Evolutionary conservation across 805 yeast species (phyloP).

Genomic region (Brettanomyces bruxellensis): DNA sequence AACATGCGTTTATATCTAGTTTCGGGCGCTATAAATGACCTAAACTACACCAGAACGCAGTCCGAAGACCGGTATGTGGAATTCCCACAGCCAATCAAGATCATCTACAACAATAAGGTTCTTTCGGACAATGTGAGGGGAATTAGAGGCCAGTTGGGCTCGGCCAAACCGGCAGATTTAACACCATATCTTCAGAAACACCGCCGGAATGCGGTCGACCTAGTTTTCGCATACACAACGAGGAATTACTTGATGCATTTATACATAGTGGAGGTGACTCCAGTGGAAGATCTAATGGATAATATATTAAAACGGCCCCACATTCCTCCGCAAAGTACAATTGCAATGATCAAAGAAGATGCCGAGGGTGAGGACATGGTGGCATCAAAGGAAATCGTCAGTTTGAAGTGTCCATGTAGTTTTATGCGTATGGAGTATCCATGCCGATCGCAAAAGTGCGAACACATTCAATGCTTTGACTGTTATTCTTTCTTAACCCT

Average conservation of each 20-base stretch:
- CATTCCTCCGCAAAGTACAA: slow-evolving; percentile 38
- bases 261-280: slow-evolving; percentile 45
- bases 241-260: slow-evolving; percentile 42
- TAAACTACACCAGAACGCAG: slow-evolving; percentile 1
- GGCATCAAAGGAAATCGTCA: slow-evolving; percentile 48
- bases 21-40: slow-evolving; percentile 34
- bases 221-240: slow-evolving; percentile 51
- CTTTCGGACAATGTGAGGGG: slow-evolving; percentile 59
- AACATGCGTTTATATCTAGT: slow-evolving; percentile 39
- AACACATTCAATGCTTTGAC: slow-evolving; percentile 86
- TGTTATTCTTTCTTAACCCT: slow-evolving; percentile 62
- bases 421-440: slow-evolving; percentile 65
- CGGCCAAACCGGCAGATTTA: slow-evolving; percentile 75
- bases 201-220: slow-evolving; percentile 33
- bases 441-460: slow-evolving; percentile 58
- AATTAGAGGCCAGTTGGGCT: slow-evolving; percentile 64
- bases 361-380: slow-evolving; percentile 67
- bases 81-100: slow-evolving; percentile 67
- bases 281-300: slow-evolving; percentile 33
- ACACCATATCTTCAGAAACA: slow-evolving; percentile 35
- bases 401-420: slow-evolving; percentile 74
- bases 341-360: slow-evolving; percentile 28
- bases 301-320: slow-evolving; percentile 37
- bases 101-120: slow-evolving; percentile 45
- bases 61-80: slow-evolving; percentile 29